A percentile compares a stretch with the other conserved stretches of the same genome.
These are phyloP conservation scores for Hippophae rhamnoides DNA, from an alignment of 306 rosid genomes.

Conservation along the genomic window DNA sequence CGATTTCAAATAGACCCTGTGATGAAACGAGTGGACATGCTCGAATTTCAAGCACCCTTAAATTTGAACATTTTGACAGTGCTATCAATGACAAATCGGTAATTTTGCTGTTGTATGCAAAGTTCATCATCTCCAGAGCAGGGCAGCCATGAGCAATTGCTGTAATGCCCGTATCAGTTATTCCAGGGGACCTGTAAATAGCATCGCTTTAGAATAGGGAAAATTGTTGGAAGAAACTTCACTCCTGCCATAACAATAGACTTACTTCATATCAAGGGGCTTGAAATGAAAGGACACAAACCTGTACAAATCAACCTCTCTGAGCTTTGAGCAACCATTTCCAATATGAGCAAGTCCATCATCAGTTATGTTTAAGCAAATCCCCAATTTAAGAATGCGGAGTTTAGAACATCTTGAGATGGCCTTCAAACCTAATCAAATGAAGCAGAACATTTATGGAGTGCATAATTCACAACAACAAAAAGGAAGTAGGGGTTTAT, in stretches of 20 bases:
- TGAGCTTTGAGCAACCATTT: slow-evolving; percentile 36
- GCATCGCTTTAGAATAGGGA: background rate
- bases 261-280: background rate
- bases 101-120: slow-evolving; percentile 44
- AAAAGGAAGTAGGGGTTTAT: slow-evolving; percentile 2
- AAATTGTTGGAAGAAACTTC: background rate
- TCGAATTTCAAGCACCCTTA: slow-evolving; percentile 48
- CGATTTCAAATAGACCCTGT: slow-evolving; percentile 45
- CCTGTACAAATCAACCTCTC: slow-evolving; percentile 53
- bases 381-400: slow-evolving; percentile 40
- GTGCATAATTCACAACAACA: background rate
- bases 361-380: slow-evolving; percentile 47
- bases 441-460: slow-evolving; percentile 17
- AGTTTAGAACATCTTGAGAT: slow-evolving; percentile 53
- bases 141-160: slow-evolving; percentile 52
- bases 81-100: slow-evolving; percentile 48
- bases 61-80: slow-evolving; percentile 42
- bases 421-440: slow-evolving; percentile 41
- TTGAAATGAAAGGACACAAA: slow-evolving; percentile 22
- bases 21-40: slow-evolving; percentile 43
- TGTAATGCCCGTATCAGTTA: slow-evolving; percentile 47
- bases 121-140: slow-evolving; percentile 44
- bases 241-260: background rate
- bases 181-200: slow-evolving; percentile 36
- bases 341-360: slow-evolving; percentile 44